phyloP scores from a whole-genome alignment of 1,139 yeast genomes.

The Debaryomycetaceae sp. region DNA sequence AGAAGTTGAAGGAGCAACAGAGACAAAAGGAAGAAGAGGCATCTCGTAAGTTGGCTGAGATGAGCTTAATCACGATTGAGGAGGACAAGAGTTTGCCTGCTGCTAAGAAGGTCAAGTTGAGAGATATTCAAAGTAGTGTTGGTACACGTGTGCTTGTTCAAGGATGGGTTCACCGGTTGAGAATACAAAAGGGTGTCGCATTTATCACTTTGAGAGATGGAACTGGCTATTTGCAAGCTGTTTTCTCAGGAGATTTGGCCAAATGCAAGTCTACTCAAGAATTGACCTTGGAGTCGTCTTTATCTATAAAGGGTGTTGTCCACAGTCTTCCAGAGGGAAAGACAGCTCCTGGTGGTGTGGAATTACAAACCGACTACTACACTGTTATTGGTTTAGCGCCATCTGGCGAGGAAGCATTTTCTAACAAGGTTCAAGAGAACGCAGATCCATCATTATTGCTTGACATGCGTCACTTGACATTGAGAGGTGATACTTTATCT shows the following conservation, averaged over 20 bases:
- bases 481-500: slow-evolving; percentile 92
- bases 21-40: slow-evolving; percentile 63
- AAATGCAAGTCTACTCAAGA: slow-evolving; percentile 81
- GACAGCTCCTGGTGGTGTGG: slow-evolving; percentile 97
- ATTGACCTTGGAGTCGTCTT: slow-evolving; percentile 84
- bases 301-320: slow-evolving; percentile 75
- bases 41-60: slow-evolving; percentile 70
- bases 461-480: slow-evolving; percentile 91
- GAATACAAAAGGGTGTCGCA: slow-evolving; percentile 88
- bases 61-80: slow-evolving; percentile 65
- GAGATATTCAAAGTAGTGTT: slow-evolving; percentile 47
- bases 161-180: slow-evolving; percentile 97
- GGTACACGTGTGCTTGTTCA: slow-evolving; percentile 69
- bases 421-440: slow-evolving; percentile 89
- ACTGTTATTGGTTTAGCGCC: slow-evolving; percentile 92
- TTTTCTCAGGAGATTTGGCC: slow-evolving; percentile 87
- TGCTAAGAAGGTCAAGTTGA: slow-evolving; percentile 68
- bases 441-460: slow-evolving; percentile 90
- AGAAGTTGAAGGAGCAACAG: slow-evolving; percentile 59
- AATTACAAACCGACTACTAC: slow-evolving; percentile 85
- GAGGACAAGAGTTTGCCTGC: slow-evolving; percentile 72
- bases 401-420: slow-evolving; percentile 90
- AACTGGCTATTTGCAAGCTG: slow-evolving; percentile 84
- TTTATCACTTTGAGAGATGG: slow-evolving; percentile 95
- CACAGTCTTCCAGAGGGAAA: slow-evolving; percentile 91